Evolutionary conservation across 768 basidiomycete species (phyloP), one percentile per base, ranked within the genome.

Genomic region (Tricholoma matsutake): DNA sequence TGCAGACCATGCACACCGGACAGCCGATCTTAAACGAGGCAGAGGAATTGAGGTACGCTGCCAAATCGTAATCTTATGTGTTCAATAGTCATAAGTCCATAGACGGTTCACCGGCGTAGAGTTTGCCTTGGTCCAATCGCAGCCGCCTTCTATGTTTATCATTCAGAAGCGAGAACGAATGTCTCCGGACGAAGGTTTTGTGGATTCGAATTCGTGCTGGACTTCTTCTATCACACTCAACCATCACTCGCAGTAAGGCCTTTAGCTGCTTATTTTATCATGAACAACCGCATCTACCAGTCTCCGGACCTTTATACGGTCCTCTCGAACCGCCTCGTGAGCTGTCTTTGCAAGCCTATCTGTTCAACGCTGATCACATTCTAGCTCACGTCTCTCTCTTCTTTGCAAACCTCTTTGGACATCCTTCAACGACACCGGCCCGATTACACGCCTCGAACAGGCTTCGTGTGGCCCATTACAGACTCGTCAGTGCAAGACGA

Each of bases 1-100:
- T 96, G 94, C 94, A 96, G 73, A 95, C 92, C 0, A 88, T 89
- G 77, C 89, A 92, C 68, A 89, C 90, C 0, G 92, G 89, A n/a
- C 76, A 84, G 29, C 84, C 89, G 9, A 75, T 93, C 59, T 77
- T 81, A 7, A 89, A 95, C 65, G 94, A 95, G 71, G 86, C 88
- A 9, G 91, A 91, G 64, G 92, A 96, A 70, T 85, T 96, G 63
- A 92, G 80, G 94, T 91, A 72, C 64, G 86, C 73, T 18, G n/a
- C 29, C 29, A 18, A 31, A 60, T 52, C 57, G 49, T 25, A 6
- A 13, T 49, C 8, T 32, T 37, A 13, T 10, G 32, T 20, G 49
- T 49, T 20, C 18, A 47, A 47, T 43, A 20, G 43, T 20, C 67
- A 41, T 57, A 43, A 16, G 51, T 34, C 45, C 61, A 31, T 67